Evolutionary conservation across 805 yeast species (phyloP).

Genomic region (Maudiozyma barnettii): DNA sequence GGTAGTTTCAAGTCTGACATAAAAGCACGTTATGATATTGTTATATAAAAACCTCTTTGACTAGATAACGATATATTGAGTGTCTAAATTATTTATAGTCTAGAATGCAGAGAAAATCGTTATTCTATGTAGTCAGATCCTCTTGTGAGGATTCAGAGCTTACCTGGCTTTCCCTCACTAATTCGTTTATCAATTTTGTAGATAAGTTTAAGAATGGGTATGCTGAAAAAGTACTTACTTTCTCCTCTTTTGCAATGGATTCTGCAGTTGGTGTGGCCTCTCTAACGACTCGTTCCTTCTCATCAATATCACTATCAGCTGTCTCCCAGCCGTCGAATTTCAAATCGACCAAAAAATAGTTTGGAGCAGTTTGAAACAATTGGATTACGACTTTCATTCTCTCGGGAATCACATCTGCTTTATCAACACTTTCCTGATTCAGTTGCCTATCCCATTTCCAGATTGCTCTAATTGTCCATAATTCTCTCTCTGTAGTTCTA

Average conservation of each 20-base stretch:
- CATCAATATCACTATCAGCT: slow-evolving; percentile 22
- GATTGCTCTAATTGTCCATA: slow-evolving; percentile 94
- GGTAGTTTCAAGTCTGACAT: too few relatives aligned
- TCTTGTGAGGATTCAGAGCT: not conserved
- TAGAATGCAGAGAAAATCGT: too few relatives aligned
- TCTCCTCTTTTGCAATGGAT: slow-evolving; percentile 28
- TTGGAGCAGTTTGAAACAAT: slow-evolving; percentile 87
- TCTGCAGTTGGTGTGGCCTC: slow-evolving; percentile 45
- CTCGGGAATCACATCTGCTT: slow-evolving; percentile 40
- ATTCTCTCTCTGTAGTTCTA: slow-evolving; percentile 83
- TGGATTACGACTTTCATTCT: slow-evolving; percentile 95
- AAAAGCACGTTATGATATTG: too few relatives aligned
- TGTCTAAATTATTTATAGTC: too few relatives aligned
- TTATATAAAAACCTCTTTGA: too few relatives aligned
- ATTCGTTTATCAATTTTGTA: slow-evolving; percentile 86
- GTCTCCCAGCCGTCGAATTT: slow-evolving; percentile 97
- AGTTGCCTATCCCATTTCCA: slow-evolving; percentile 64
- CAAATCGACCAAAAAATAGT: slow-evolving; percentile 90
- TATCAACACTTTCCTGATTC: slow-evolving; percentile 6
- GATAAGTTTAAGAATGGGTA: slow-evolving; percentile 92
- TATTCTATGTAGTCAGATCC: not conserved
- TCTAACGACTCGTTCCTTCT: slow-evolving; percentile 15
- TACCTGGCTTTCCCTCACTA: slow-evolving; percentile 46
- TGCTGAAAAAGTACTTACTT: slow-evolving; percentile 67
- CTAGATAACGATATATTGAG: too few relatives aligned